Base-by-base conservation (phyloP, 305 asterid genomes). In the Fraxinus velutina region DNA sequence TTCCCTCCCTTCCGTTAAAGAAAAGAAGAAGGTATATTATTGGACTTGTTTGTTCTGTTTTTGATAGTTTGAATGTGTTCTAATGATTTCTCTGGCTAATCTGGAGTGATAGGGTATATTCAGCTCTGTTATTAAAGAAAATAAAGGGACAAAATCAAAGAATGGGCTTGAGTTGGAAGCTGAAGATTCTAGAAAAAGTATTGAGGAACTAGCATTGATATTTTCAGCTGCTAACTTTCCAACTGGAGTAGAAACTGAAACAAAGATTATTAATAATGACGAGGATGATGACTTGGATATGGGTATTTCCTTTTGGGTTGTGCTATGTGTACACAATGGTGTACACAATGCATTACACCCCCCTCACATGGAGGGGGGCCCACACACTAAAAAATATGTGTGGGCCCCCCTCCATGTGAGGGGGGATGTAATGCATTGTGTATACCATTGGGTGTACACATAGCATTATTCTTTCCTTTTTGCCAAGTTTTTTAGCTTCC, bases 1-100 rank as follows among this genome's bases (percentile, higher is more conserved):
- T 77, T 83, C 87, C 60, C 66, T 90, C 2, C 88, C 90, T 39
- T 19, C 86, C 27, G n/a, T 83, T 10, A 93, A 89, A 85, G 97
- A 96, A 86, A 96, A 94, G 94, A 94, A 91, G 83, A 96, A 89
- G 98, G 98, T 93, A 29, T 2, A 62, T 79, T 22, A 22, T 55
- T 29, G 21, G 5, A 60, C 77, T 85, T 52, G 6, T 74, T 34
- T 79, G 21, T 57, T 55, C 81, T 17, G 19, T 57, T 19, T 55
- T 33, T 68, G 60, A 75, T 7, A 42, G 60, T 82, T 37, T 52
- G 44, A 39, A 9, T 80, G 5, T 37, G 7, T 39, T 47, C 32
- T 34, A 55, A 50, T 75, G 17, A 22, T 15, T 52, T 47, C n/a
- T 78, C 30, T 34, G 57, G 17, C 17, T 77, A 68, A 27, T 81